Base-by-base conservation (phyloP, 2,329 filamentous ascomycete species). In the Aspergillus pseudonomiae region DNA sequence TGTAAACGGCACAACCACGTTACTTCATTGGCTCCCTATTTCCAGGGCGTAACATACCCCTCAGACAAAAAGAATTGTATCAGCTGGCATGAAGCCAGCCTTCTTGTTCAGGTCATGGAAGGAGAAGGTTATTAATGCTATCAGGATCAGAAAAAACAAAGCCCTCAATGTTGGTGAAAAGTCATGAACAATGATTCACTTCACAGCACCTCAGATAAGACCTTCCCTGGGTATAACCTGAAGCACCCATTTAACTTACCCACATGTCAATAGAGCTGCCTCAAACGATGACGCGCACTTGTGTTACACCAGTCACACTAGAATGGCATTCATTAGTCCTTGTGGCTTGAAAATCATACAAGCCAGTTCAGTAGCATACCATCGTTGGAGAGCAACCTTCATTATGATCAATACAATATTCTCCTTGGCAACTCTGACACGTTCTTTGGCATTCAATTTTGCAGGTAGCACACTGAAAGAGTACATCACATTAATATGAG, bases 321-420 rank as follows among this genome's bases (percentile, higher is more conserved):
- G 21, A 57, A 14, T 43, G 36, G 43, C 63, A 48, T 63, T 26
- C 54, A 21, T 45, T 55, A 36, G 58, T 41, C 30, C 34, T 46
- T 26, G 11, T 14, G 6, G 10, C 24, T 10, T 14, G 6, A 16
- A 14, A 39, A 34, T 11, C 10, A 26, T 14, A 46, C 28, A 36
- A 28, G 11, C 19, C 19, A 5, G 6, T 32, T 36, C 5, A 52
- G 34, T 21, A 57, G 62, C 75, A 59, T 76, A 82, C 80, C 71
- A 78, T 81, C 73, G 84, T 88, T n/a, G 83, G 79, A 14, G 89
- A 91, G 46, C 91, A 94, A 19, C 92, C 91, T 68, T 93, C 91
- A 69, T 96, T 93, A 74, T 96, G 92, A 61, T 90, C 84, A 64
- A 90, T 85, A 76, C 94, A 97, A 76, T 96, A 97, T 59, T 91